These are phyloP conservation scores for Meyerozyma sp. DNA, from an alignment of 1,139 yeast genomes.

Conservation along the genomic window DNA sequence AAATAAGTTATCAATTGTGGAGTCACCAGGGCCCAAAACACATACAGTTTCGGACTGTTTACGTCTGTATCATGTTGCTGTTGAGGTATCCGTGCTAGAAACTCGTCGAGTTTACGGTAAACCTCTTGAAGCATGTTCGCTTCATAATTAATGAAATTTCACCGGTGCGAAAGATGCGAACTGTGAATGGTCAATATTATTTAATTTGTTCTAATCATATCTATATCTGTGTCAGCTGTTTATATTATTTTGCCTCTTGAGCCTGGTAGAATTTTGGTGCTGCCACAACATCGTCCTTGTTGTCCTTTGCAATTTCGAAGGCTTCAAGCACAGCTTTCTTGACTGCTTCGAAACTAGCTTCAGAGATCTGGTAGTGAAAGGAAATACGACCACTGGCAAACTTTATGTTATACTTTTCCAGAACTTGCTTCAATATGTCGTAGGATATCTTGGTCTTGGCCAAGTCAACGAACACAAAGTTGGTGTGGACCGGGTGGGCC, in stretches of 20 bases:
- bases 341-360: constrained; percentile 25
- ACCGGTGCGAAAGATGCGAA: neutral
- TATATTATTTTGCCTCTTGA: neutral
- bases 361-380: constrained; percentile 35
- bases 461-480: constrained; percentile 39
- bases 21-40: constrained; percentile 16
- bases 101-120: neutral
- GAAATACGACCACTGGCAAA: constrained; percentile 29
- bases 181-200: neutral
- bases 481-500: constrained; percentile 37
- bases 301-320: constrained; percentile 22
- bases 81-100: neutral
- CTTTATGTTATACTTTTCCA: constrained; percentile 22
- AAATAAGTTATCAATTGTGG: constrained; percentile 13
- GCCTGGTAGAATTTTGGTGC: constrained; percentile 6
- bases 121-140: neutral
- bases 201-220: neutral
- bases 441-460: constrained; percentile 19
- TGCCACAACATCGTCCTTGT: constrained; percentile 18
- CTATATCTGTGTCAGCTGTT: too few species aligned
- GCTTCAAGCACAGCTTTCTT: constrained; percentile 26
- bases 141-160: neutral
- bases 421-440: constrained; percentile 6
- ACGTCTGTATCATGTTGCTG: neutral
- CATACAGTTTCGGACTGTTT: constrained; percentile 2